phyloP scores from a whole-genome alignment of 371 early-diverging fungal genomes.

The Mucor circinelloides region DNA sequence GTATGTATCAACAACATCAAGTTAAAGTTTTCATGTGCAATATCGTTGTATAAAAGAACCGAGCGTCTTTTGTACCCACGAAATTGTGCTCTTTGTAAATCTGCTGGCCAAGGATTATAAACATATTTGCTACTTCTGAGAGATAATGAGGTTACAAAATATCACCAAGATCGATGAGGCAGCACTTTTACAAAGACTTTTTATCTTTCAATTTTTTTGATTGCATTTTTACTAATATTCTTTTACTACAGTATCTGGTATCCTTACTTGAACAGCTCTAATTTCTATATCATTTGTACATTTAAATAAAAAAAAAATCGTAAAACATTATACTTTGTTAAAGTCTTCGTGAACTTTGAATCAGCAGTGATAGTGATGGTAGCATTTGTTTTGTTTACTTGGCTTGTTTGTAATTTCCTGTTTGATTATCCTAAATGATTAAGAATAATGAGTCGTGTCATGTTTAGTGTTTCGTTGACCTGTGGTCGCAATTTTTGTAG shows the following conservation, averaged over 20 bases:
- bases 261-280: not conserved
- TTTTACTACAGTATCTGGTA: not conserved
- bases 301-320: not conserved
- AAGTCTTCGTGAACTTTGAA: not conserved
- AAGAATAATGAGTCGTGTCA: not conserved
- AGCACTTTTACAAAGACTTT: not conserved
- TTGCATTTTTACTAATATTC: not conserved
- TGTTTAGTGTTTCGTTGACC: not conserved
- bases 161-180: constrained; percentile 34
- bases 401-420: not conserved
- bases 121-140: constrained; percentile 32
- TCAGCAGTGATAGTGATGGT: not conserved
- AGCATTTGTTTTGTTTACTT: not conserved
- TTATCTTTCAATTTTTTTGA: not conserved
- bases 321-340: not conserved
- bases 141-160: constrained; percentile 23
- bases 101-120: constrained; percentile 22
- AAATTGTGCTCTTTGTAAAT: not conserved
- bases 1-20: not conserved
- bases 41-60: not conserved
- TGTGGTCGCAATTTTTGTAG: not conserved
- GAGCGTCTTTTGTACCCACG: not conserved
- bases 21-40: not conserved
- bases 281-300: not conserved
- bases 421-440: not conserved